Evolutionary conservation across 78 protist species (phyloP), one percentile per base, ranked within the genome.

Genomic region (Cavenderia fasciculata): DNA sequence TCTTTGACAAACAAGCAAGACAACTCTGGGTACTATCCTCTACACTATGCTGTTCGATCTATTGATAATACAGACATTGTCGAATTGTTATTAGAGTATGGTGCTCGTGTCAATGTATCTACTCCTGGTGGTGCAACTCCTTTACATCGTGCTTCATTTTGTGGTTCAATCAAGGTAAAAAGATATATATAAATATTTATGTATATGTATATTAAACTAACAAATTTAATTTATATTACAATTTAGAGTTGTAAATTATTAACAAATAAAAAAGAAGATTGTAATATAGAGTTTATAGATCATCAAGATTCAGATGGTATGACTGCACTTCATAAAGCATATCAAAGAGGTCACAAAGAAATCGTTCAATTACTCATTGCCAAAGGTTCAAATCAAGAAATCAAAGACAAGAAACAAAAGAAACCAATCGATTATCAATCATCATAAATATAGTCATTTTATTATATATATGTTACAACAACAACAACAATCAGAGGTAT

Each of bases 311-410:
- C 49, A 38, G 87, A 78, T 65, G 87, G 87, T 21, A 65, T 65
- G 75, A 78, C 87, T 51, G 54, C 87, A 44, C 40, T 78, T 23
- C 87, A 78, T 19, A 78, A 78, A 65, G 87, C 87, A 34, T 78
- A 78, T 41, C 23, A 23, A 65, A 61, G 51, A 27, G 41, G 41
- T 10, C 19, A 78, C 40, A 40, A n/a, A 2, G 87, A 78, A 8
- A 65, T 78, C 1, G 41, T 66, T 36, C 18, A 62, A 2, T 38
- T 66, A 40, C 40, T 78, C 6, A 18, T 78, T 10, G 5, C 12
- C 4, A 40, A 44, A 47, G 68, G 68, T 5, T 38, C 63, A 1
- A 6, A 23, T 11, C 14, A 34, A 1, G 38, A 59, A 5, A 76
- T 76, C 6, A 59, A 41, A 34, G 86, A 76, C 47, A 76, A 62